Evolutionary conservation across 192 early-diverging fungal genomes (phyloP), one percentile per base, ranked within the genome.

Genomic region (Coemansia guatemalensis): DNA sequence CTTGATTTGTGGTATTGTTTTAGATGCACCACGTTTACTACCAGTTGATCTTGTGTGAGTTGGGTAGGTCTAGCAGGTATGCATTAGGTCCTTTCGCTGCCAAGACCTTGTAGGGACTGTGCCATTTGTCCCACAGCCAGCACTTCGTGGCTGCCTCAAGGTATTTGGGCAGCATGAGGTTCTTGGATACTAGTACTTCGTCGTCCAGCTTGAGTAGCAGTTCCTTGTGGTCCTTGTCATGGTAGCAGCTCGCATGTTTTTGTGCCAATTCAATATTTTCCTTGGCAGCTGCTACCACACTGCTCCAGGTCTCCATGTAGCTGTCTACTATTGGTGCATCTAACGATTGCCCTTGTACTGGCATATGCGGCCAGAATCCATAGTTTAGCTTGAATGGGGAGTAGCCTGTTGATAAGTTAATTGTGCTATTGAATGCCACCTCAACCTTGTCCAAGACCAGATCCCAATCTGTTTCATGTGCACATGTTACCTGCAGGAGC

Each of bases 321-420:
- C n/a, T 26, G 47, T 59, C 58, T 1, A 59, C 44, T n/a, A 8
- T 26, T 0, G 47, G 58, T 3, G 47, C 32, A 22, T 48, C 25
- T 3, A 21, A 27, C 1, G 41, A 12, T 2, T 35, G 24, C 1
- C 58, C 58, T 48, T 59, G 58, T 9, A 59, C 47, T 48, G 41
- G 56, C 35, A 58, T 58, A 5, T 25, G 33, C 5, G 41, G 56
- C 26, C 56, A 9, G 41, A 58, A 58, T 3, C 56, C 41, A 7
- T 20, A 58, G 35, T 58, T 58, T 7, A 58, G 33, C 39, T 58
- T 30, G n/a, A 58, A 58, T 18, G 56, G 56, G 3, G 56, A 14
- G 22, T 25, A 47, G 4, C 41, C 41, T n/a, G 56, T 58, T 7
- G 56, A 58, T 7, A 30, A 7, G 9, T 58, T 58, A 1, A 17